A percentile compares a stretch with the other conserved stretches of the same genome.
These are phyloP conservation scores for Arabidopsis suecica DNA, from an alignment of 345 rosid species.

Conservation along the genomic window DNA sequence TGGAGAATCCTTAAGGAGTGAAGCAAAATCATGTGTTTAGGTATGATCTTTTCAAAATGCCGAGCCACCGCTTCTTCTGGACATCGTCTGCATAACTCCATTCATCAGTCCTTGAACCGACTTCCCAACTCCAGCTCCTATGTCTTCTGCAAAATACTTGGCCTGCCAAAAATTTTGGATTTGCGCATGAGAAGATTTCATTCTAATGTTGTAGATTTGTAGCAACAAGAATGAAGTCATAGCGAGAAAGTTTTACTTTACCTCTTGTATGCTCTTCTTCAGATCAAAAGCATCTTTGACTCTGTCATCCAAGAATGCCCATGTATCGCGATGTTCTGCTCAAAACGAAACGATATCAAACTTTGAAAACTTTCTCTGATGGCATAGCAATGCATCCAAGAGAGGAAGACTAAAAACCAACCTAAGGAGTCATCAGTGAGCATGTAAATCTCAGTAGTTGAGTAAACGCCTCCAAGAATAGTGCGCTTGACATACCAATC, in stretches of 20 bases:
- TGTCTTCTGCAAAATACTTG: constrained; percentile 84
- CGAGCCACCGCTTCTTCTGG: constrained; percentile 36
- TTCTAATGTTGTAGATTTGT: not conserved
- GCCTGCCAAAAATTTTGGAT: constrained; percentile 58
- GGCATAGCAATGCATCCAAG: constrained; percentile 1
- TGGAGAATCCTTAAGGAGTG: constrained; percentile 19
- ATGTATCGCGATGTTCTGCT: constrained; percentile 74
- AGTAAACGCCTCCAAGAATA: constrained; percentile 90
- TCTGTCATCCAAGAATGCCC: constrained; percentile 80
- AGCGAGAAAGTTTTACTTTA: constrained; percentile 34
- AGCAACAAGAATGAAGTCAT: constrained; percentile 23
- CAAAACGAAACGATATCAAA: constrained; percentile 21
- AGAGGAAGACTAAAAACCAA: constrained; percentile 29
- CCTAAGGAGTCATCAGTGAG: constrained; percentile 91
- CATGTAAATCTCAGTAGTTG: constrained; percentile 95
- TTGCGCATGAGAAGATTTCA: not conserved
- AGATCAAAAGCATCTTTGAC: constrained; percentile 92
- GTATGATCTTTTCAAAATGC: constrained; percentile 31
- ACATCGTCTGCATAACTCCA: constrained; percentile 55
- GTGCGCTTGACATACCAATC: constrained; percentile 95
- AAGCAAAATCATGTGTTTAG: constrained; percentile 5
- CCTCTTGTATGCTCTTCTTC: constrained; percentile 91
- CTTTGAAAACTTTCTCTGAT: not conserved
- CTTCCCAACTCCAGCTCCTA: constrained; percentile 86
- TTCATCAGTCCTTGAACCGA: constrained; percentile 78